Evolutionary conservation across 1,139 yeast genomes (phyloP).

Genomic region (Candida sp.): DNA sequence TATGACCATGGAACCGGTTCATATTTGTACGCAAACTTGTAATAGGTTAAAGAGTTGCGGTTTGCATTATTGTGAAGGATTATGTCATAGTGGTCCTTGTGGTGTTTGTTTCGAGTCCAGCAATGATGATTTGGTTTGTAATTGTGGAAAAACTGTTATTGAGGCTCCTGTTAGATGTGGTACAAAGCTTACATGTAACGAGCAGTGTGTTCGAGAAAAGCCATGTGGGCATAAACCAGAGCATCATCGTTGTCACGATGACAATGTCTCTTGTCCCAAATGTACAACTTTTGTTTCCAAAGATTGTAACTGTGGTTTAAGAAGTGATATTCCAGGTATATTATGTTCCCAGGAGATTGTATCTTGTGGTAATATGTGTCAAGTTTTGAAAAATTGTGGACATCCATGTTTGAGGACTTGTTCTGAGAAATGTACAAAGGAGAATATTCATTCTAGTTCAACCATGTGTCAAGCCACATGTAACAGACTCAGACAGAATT

Average conservation of each 20-base stretch:
- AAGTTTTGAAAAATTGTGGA: slow-evolving; percentile 56
- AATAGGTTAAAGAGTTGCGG: slow-evolving; percentile 70
- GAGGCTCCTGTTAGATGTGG: slow-evolving; percentile 94
- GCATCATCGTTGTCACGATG: slow-evolving; percentile 74
- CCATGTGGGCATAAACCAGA: slow-evolving; percentile 77
- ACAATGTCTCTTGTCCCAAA: slow-evolving; percentile 63
- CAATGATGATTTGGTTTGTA: slow-evolving; percentile 75
- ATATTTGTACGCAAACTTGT: slow-evolving; percentile 73
- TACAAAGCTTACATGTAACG: slow-evolving; percentile 63
- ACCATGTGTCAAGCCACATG: slow-evolving; percentile 54
- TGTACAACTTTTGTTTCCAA: slow-evolving; percentile 69
- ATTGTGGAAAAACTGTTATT: slow-evolving; percentile 79
- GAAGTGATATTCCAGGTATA: slow-evolving; percentile 52
- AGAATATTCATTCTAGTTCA: slow-evolving; percentile 28
- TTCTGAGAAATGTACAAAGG: slow-evolving; percentile 34
- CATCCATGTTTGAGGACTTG: slow-evolving; percentile 69
- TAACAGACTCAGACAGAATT: slow-evolving; percentile 43
- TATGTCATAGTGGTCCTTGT: slow-evolving; percentile 85
- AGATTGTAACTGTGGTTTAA: slow-evolving; percentile 70
- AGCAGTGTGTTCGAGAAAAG: slow-evolving; percentile 61
- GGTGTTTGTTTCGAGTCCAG: slow-evolving; percentile 82
- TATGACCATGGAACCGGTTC: slow-evolving; percentile 69
- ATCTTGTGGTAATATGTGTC: slow-evolving; percentile 72
- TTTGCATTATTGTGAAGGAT: slow-evolving; percentile 64
- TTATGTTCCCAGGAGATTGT: slow-evolving; percentile 69